phyloP scores from a whole-genome alignment of 805 yeast species.

The Cyberlindnera samutprakarnensis region DNA sequence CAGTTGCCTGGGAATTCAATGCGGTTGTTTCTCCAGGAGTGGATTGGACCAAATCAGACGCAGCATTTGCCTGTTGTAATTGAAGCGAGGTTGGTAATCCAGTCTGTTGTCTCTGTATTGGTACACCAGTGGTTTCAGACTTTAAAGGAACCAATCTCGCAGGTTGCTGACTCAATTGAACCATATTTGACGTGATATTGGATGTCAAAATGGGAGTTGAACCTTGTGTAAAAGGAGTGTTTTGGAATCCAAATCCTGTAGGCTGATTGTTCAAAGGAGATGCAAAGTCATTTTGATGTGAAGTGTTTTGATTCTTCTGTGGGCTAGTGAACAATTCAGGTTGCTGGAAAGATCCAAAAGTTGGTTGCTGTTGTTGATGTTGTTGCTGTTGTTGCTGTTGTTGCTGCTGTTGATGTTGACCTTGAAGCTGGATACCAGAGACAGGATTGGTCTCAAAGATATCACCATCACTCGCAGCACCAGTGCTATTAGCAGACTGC shows the following conservation, averaged over 20 bases:
- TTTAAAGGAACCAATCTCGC: constrained; percentile 10
- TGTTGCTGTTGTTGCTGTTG: constrained; percentile 3
- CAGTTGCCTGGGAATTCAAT: neutral
- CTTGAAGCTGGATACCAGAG: constrained; percentile 5
- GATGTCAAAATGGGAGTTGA: constrained; percentile 16
- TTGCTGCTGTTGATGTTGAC: constrained; percentile 1
- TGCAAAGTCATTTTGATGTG: too few relatives aligned
- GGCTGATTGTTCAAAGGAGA: constrained; percentile 11
- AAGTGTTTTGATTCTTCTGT: constrained; percentile 10
- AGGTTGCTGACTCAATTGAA: constrained; percentile 5
- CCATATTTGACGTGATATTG: neutral
- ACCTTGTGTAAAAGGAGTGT: constrained; percentile 16
- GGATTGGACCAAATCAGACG: neutral
- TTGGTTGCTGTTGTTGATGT: constrained; percentile 4
- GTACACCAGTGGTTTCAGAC: constrained; percentile 8
- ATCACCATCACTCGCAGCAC: constrained; percentile 9
- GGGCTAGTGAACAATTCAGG: constrained; percentile 12
- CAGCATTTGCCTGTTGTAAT: neutral
- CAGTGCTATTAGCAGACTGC: constrained; percentile 2
- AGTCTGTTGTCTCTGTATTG: constrained; percentile 51
- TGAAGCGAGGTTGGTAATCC: constrained; percentile 40
- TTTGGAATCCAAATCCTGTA: constrained; percentile 22
- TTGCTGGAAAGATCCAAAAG: constrained; percentile 8
- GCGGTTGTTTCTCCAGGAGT: neutral
- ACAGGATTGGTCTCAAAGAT: constrained; percentile 27